These are phyloP conservation scores for Apodospora peruviana DNA, from an alignment of 495 filamentous ascomycete genomes.

Conservation along the genomic window DNA sequence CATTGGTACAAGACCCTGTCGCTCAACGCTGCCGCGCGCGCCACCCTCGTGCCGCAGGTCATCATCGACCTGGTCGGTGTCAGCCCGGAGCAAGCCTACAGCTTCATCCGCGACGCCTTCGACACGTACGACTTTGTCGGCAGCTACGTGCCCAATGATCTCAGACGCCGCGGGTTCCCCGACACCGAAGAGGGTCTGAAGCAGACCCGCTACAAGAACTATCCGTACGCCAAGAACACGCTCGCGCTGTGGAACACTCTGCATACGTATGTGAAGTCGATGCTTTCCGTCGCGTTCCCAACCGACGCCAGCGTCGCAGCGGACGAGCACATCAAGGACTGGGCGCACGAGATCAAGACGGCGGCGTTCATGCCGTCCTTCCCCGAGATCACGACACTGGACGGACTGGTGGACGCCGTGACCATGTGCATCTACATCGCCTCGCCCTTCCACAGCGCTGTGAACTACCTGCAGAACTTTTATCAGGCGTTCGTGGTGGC, in stretches of 20 bases:
- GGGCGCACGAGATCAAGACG: constrained; percentile 32
- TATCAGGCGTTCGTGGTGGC: constrained; percentile 42
- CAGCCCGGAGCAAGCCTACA: constrained; percentile 20
- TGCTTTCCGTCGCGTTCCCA: constrained; percentile 19
- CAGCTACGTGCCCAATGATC: constrained; percentile 42
- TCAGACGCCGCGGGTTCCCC: constrained; percentile 37
- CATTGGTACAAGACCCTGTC: constrained; percentile 48
- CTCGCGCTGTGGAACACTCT: constrained; percentile 34
- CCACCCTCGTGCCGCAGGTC: constrained; percentile 37
- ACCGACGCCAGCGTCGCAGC: constrained; percentile 19
- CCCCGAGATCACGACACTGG: constrained; percentile 69
- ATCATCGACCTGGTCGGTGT: constrained; percentile 34
- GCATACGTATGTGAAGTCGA: constrained; percentile 27
- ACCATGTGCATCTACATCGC: constrained; percentile 52
- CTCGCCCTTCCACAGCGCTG: constrained; percentile 42
- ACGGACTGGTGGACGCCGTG: constrained; percentile 77
- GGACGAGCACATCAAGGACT: constrained; percentile 28
- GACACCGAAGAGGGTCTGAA: constrained; percentile 26
- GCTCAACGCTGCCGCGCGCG: constrained; percentile 44
- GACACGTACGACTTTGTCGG: constrained; percentile 35
- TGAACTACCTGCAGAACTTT: constrained; percentile 48
- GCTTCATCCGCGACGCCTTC: constrained; percentile 29
- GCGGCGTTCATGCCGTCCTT: constrained; percentile 38
- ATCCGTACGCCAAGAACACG: constrained; percentile 41
- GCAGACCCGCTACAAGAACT: constrained; percentile 38